A percentile compares a stretch with the other conserved stretches of the same genome.
Conservation (phyloP, 2,329 filamentous ascomycete genomes). For the Sporothrix phasma region DNA sequence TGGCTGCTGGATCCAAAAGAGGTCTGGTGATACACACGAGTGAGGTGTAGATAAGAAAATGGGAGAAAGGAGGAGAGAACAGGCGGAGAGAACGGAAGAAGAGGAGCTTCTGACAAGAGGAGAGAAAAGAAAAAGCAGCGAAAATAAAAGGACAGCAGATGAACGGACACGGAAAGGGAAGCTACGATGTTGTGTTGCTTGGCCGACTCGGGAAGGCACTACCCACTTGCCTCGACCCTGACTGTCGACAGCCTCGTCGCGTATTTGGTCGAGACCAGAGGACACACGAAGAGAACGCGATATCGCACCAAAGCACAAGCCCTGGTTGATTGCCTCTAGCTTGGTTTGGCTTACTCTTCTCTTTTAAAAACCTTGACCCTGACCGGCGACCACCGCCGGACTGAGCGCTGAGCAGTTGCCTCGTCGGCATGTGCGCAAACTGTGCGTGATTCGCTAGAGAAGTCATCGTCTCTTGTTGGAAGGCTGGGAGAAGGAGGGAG, state of each 20-base stretch:
- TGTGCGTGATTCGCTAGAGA: background rate
- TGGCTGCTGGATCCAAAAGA: background rate
- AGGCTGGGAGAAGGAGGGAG: background rate
- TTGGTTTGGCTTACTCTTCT: no score
- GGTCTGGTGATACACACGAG: background rate
- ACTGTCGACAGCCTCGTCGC: constrained; percentile 7
- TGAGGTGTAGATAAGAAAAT: background rate
- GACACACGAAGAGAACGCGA: background rate
- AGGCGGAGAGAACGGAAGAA: background rate
- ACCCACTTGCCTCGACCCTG: constrained; percentile 4
- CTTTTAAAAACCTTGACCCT: no score
- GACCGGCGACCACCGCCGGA: background rate
- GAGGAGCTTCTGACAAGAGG: background rate
- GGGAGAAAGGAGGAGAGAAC: background rate
- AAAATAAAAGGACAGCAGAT: background rate
- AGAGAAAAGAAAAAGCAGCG: background rate
- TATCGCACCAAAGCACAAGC: no score
- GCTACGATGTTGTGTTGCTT: background rate
- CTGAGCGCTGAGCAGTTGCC: background rate
- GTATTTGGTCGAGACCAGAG: background rate
- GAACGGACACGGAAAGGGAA: background rate
- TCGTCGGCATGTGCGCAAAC: background rate
- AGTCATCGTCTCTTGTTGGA: background rate
- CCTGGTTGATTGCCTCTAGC: no score
- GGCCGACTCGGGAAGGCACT: background rate